phyloP scores from a whole-genome alignment of 805 yeast species.

The Grigorovia humatica region DNA sequence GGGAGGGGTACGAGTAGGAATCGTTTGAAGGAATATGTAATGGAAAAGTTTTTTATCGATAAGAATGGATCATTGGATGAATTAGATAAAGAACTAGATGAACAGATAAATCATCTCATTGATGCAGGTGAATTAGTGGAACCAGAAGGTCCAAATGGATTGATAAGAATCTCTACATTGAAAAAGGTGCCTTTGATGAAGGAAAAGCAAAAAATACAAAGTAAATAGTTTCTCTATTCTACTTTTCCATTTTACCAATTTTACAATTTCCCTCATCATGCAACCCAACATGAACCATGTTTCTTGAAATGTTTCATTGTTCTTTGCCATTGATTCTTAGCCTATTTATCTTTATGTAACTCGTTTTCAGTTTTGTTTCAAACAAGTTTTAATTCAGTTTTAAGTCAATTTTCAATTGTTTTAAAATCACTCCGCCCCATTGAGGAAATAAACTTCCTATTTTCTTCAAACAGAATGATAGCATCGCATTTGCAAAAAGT shows the following conservation, averaged over 20 bases:
- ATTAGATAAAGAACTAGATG: constrained; percentile 57
- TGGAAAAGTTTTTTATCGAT: constrained; percentile 27
- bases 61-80: constrained; percentile 40
- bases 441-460: background rate
- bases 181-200: constrained; percentile 1
- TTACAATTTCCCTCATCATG: too few relatives aligned
- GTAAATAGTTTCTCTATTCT: background rate
- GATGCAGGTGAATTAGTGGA: constrained; percentile 64
- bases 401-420: background rate
- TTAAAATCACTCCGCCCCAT: background rate
- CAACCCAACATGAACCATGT: too few relatives aligned
- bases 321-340: too few relatives aligned
- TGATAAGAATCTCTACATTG: constrained; percentile 20
- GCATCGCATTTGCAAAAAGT: background rate
- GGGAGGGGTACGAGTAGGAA: constrained; percentile 79
- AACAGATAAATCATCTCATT: constrained; percentile 74
- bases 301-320: too few relatives aligned
- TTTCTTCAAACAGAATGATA: background rate
- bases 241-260: background rate
- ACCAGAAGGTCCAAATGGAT: constrained; percentile 66
- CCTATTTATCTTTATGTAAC: background rate
- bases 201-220: constrained; percentile 1
- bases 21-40: constrained; percentile 74
- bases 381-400: background rate
- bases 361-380: background rate